These are phyloP conservation scores for Trifolium pratense DNA, from an alignment of 306 rosid species.

Conservation along the genomic window DNA sequence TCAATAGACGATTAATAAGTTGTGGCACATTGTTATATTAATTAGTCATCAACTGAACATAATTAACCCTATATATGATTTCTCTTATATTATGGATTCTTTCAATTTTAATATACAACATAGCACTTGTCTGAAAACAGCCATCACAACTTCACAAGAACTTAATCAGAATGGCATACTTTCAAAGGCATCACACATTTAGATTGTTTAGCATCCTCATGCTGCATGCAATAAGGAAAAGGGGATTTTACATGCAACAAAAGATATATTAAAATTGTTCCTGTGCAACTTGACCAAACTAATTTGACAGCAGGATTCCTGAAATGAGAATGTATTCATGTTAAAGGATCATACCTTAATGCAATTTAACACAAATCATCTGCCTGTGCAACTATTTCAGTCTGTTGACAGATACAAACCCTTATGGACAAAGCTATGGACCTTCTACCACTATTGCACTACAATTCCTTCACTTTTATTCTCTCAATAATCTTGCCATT, in stretches of 20 bases:
- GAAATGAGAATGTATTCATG: background rate
- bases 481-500: background rate
- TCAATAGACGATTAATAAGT: too few relatives aligned
- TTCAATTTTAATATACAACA: background rate
- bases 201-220: background rate
- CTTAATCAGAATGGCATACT: too few relatives aligned
- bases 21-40: too few relatives aligned
- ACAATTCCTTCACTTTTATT: conserved; percentile 3
- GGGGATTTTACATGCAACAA: too few relatives aligned
- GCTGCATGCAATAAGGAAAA: too few relatives aligned
- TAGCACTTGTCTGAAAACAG: too few relatives aligned
- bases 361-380: too few relatives aligned
- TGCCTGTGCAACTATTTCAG: too few relatives aligned
- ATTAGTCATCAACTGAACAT: background rate
- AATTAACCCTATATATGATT: background rate
- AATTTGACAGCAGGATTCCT: background rate
- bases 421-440: background rate
- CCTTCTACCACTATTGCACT: background rate
- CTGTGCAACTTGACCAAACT: background rate
- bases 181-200: background rate
- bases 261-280: background rate
- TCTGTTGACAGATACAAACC: background rate
- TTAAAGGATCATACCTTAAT: too few relatives aligned
- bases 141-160: too few relatives aligned
- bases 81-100: too few relatives aligned